Evolutionary conservation across 768 basidiomycete species (phyloP).

Genomic region (Xerocomellus amylosporus): DNA sequence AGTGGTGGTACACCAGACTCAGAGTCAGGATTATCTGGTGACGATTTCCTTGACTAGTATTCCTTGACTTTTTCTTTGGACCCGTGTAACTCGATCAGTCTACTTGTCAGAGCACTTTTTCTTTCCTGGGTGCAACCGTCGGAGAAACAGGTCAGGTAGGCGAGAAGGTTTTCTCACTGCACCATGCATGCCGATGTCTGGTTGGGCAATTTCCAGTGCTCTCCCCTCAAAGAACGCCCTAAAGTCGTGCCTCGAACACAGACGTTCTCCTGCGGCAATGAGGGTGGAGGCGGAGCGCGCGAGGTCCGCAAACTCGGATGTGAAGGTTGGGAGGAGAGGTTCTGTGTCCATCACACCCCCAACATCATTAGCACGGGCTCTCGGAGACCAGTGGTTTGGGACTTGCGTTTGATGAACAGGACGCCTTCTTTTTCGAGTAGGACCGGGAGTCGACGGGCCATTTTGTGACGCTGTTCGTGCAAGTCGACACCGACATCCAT

Average conservation of each 20-base stretch:
- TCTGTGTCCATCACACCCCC: too few relatives aligned
- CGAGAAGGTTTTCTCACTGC: neutral
- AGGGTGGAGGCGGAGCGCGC: constrained; percentile 53
- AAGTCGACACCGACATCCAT: constrained; percentile 69
- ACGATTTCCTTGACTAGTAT: too few relatives aligned
- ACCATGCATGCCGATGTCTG: constrained; percentile 46
- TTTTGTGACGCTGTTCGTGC: constrained; percentile 67
- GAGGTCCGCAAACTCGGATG: constrained; percentile 60
- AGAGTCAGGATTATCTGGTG: too few relatives aligned
- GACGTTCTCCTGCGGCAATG: constrained; percentile 62
- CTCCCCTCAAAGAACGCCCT: constrained; percentile 62
- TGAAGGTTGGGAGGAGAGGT: constrained; percentile 50
- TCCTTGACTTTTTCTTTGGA: too few relatives aligned
- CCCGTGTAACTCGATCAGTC: too few relatives aligned
- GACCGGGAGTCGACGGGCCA: constrained; percentile 66
- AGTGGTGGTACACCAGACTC: too few relatives aligned
- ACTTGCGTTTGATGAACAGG: constrained; percentile 55
- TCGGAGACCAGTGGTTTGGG: neutral
- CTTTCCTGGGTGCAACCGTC: too few relatives aligned
- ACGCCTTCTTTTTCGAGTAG: constrained; percentile 57
- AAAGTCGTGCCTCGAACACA: constrained; percentile 61
- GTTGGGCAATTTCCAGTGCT: constrained; percentile 67
- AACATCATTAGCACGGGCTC: too few relatives aligned
- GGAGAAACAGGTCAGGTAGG: too few relatives aligned
- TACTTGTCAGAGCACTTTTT: too few relatives aligned